Evolutionary conservation across 208 protist genomes (phyloP).

Genomic region (Wallacemonas rigidus): DNA sequence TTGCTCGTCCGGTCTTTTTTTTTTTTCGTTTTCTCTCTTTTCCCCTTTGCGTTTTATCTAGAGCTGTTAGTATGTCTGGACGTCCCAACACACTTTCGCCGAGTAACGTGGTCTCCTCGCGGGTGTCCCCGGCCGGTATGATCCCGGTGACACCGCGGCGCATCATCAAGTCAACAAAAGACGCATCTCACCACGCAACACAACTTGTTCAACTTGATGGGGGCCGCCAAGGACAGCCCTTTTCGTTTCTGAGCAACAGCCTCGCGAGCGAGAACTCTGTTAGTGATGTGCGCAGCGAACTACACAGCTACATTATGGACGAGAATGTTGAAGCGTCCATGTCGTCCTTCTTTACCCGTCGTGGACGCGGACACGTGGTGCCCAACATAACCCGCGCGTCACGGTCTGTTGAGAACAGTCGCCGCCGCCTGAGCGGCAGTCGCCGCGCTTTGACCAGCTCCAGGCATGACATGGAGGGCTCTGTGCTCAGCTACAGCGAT

Average conservation of each 20-base stretch:
- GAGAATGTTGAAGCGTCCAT: constrained; percentile 33
- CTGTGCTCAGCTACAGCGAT: constrained; percentile 53
- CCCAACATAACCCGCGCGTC: constrained; percentile 13
- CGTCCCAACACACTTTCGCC: constrained; percentile 14
- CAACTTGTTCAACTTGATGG: constrained; percentile 71
- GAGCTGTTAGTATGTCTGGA: constrained; percentile 15
- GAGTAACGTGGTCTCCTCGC: constrained; percentile 3
- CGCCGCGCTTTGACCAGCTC: constrained; percentile 24
- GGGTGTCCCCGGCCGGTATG: background rate
- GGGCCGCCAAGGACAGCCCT: constrained; percentile 20
- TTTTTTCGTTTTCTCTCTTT: constrained; percentile 19
- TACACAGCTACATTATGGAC: constrained; percentile 42
- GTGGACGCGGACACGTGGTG: constrained; percentile 12
- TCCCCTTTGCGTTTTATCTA: constrained; percentile 17
- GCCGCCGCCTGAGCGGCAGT: constrained; percentile 23
- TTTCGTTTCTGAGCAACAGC: constrained; percentile 44
- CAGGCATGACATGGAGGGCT: constrained; percentile 20
- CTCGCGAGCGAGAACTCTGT: constrained; percentile 56
- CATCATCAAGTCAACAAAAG: constrained; percentile 61
- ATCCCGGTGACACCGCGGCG: constrained; percentile 40
- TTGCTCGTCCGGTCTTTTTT: constrained; percentile 4
- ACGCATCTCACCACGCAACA: constrained; percentile 37
- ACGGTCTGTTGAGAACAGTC: constrained; percentile 21
- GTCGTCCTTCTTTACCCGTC: constrained; percentile 42
- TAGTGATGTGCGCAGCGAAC: constrained; percentile 61